Conservation (phyloP, 768 basidiomycete species). For the Rhodotorula toruloides region DNA sequence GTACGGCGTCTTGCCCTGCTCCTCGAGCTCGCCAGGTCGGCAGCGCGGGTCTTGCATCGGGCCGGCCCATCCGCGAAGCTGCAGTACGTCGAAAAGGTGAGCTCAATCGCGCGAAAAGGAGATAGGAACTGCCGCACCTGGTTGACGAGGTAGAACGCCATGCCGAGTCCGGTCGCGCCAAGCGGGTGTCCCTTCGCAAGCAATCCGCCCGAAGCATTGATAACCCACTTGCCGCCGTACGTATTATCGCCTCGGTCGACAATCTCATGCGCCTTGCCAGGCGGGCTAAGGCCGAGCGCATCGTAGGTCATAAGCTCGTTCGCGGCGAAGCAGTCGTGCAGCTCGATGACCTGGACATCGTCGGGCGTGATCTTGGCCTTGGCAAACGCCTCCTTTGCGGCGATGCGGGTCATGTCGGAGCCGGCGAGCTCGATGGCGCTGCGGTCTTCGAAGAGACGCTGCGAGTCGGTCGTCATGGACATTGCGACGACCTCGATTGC, state of each 20-base stretch:
- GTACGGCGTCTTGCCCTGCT: conserved; percentile 46
- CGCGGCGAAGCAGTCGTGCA: conserved; percentile 66
- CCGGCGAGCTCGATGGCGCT: conserved; percentile 79
- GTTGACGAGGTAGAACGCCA: conserved; percentile 10
- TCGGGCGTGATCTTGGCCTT: conserved; percentile 70
- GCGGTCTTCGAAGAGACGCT: conserved; percentile 59
- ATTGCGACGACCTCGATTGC: conserved; percentile 74
- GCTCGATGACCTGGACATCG: conserved; percentile 69
- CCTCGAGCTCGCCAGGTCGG: conserved; percentile 22
- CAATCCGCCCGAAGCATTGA: conserved; percentile 78
- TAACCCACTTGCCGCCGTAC: conserved; percentile 60
- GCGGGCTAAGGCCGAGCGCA: conserved; percentile 65
- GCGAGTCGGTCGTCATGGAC: conserved; percentile 58
- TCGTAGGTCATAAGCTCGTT: conserved; percentile 71
- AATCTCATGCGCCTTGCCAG: conserved; percentile 65
- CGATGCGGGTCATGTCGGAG: conserved; percentile 60
- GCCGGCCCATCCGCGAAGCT: conserved; percentile 37
- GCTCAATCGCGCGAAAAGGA: not conserved
- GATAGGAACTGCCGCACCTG: not conserved
- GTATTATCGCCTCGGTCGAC: conserved; percentile 75
- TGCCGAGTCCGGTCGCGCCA: conserved; percentile 38
- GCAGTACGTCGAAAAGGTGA: conserved; percentile 22
- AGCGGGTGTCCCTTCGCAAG: conserved; percentile 80
- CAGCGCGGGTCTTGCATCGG: conserved; percentile 37
- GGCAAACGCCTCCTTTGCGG: conserved; percentile 64